Evolutionary conservation across 2,329 filamentous ascomycete species (phyloP).

Genomic region (Colletotrichum graminicola): DNA sequence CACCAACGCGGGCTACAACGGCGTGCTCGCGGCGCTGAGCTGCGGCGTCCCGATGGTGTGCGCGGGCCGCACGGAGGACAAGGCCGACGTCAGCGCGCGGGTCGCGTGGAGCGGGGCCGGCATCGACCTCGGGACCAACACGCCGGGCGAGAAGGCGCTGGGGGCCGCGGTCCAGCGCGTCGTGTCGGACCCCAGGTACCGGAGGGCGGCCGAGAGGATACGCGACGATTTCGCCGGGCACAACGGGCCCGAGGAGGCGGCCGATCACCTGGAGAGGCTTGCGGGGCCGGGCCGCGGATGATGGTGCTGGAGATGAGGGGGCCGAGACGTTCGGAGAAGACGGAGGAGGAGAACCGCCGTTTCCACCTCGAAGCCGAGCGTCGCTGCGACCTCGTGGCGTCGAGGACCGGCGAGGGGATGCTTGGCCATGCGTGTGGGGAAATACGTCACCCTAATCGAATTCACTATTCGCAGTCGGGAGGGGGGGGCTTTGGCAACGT

Average conservation of each 20-base stretch:
- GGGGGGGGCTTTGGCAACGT: conserved; percentile 7
- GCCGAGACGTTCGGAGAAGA: neutral
- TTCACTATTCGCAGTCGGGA: no score
- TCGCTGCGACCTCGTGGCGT: neutral
- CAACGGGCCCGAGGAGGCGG: conserved; percentile 1
- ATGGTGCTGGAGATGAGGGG: conserved; percentile 13
- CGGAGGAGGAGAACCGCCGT: neutral
- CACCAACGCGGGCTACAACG: conserved; percentile 45
- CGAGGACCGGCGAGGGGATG: neutral
- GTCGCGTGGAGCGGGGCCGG: conserved; percentile 45
- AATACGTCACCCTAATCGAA: neutral
- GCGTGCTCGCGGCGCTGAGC: conserved; percentile 41
- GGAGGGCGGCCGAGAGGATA: neutral
- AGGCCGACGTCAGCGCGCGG: conserved; percentile 48
- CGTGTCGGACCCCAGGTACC: conserved; percentile 3
- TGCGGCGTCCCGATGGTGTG: conserved; percentile 45
- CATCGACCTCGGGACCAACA: conserved; percentile 42
- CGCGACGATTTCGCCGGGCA: neutral
- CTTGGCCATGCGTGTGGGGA: neutral
- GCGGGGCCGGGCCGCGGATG: neutral
- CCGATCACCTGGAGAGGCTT: conserved; percentile 10
- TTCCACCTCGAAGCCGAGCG: conserved; percentile 4
- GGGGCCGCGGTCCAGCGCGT: conserved; percentile 24
- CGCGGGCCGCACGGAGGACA: conserved; percentile 44
- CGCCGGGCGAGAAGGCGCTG: conserved; percentile 30